A percentile compares a stretch with the other conserved stretches of the same genome.
These are phyloP conservation scores for Asterionellopsis glacialis DNA, from an alignment of 108 stramenopile genomes.

Conservation along the genomic window DNA sequence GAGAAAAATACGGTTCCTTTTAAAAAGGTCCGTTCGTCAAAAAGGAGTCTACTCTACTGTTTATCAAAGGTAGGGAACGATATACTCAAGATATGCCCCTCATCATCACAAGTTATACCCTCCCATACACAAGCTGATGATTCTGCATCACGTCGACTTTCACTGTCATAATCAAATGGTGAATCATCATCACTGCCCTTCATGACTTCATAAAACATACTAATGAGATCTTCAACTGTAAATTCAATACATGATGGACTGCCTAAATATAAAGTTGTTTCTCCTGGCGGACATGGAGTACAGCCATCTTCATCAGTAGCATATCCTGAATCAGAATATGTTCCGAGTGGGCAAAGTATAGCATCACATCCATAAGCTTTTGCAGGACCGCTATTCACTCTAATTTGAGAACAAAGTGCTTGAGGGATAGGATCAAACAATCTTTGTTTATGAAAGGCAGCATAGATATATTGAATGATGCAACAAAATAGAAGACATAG, in stretches of 20 bases:
- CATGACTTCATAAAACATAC: conserved; percentile 57
- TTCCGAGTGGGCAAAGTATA: conserved; percentile 53
- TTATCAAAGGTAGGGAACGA: too few relatives aligned
- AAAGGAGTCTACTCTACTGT: too few relatives aligned
- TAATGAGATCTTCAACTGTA: conserved; percentile 37
- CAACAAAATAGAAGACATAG: not conserved
- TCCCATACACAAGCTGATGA: too few relatives aligned
- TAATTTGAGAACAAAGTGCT: conserved; percentile 33
- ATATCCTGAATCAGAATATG: conserved; percentile 41
- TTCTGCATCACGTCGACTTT: too few relatives aligned
- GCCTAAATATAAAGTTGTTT: conserved; percentile 47
- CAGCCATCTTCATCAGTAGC: conserved; percentile 38
- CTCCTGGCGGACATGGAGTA: conserved; percentile 40
- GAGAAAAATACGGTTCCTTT: too few relatives aligned
- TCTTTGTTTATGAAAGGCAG: not conserved
- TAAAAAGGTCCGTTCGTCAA: too few relatives aligned
- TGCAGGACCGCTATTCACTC: conserved; percentile 46
- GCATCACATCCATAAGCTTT: conserved; percentile 50
- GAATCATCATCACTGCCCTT: conserved; percentile 7
- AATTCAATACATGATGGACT: conserved; percentile 22
- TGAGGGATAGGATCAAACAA: conserved; percentile 50
- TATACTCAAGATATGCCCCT: too few relatives aligned
- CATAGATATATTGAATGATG: not conserved
- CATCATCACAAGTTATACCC: too few relatives aligned
- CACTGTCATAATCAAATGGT: too few relatives aligned